Conservation (phyloP, 495 filamentous ascomycete species). For the Hypoxylon fragiforme region DNA sequence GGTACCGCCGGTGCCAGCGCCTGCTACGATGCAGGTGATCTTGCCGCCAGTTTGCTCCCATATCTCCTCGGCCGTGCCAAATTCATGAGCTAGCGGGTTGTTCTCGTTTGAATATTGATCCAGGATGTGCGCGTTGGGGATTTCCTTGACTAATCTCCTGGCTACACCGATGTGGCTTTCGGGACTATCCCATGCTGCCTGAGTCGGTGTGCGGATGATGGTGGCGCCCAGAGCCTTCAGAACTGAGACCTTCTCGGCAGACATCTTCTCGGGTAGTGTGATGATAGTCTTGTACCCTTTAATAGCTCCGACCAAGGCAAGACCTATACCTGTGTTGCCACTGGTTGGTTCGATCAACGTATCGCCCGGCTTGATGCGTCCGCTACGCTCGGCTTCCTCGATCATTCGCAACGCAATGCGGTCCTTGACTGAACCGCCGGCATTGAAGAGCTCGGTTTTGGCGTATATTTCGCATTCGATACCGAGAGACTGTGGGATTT, state of each 20-base stretch:
- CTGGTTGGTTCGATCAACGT: slow-evolving; percentile 97
- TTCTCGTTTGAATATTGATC: slow-evolving; percentile 94
- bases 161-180: slow-evolving; percentile 98
- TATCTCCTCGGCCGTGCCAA: slow-evolving; percentile 94
- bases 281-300: slow-evolving; percentile 99
- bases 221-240: slow-evolving; percentile 91
- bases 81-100: slow-evolving; percentile 93
- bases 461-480: slow-evolving; percentile 91
- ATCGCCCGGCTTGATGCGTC: slow-evolving; percentile 95
- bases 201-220: slow-evolving; percentile 95
- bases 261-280: slow-evolving; percentile 99
- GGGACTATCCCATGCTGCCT: slow-evolving; percentile 90
- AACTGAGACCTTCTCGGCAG: slow-evolving; percentile 93
- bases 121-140: slow-evolving; percentile 94
- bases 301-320: slow-evolving; percentile 90
- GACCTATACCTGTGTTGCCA: slow-evolving; percentile 96
- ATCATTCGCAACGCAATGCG: slow-evolving; percentile 97
- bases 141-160: slow-evolving; percentile 84
- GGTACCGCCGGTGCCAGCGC: slow-evolving; percentile 93
- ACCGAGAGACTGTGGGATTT: slow-evolving; percentile 83
- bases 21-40: slow-evolving; percentile 84
- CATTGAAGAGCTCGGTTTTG: slow-evolving; percentile 96
- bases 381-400: slow-evolving; percentile 87
- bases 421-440: slow-evolving; percentile 97
- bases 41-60: slow-evolving; percentile 88